phyloP scores from a whole-genome alignment of 2,329 filamentous ascomycete genomes.

The Phialocephala sp. region DNA sequence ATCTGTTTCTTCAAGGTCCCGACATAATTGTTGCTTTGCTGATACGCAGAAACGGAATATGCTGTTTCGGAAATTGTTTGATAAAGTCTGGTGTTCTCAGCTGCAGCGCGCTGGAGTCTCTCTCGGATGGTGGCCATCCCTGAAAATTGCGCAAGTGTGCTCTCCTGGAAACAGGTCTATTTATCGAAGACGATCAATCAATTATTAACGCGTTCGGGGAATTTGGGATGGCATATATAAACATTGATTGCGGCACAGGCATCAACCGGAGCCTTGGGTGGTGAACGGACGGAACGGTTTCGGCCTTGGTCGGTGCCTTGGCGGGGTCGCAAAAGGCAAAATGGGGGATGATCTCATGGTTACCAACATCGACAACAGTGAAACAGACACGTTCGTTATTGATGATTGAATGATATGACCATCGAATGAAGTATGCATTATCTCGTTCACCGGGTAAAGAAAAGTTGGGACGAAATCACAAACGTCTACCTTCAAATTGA shows the following conservation, averaged over 20 bases:
- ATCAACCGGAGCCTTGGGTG: background rate
- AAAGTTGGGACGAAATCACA: background rate
- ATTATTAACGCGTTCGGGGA: background rate
- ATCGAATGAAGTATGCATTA: background rate
- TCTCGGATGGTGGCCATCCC: constrained; percentile 30
- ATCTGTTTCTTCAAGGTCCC: constrained; percentile 52
- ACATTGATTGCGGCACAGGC: constrained; percentile 12
- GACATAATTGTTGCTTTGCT: constrained; percentile 53
- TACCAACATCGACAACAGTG: background rate
- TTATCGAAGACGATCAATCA: constrained; percentile 1
- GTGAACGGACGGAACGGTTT: background rate
- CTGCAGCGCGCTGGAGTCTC: constrained; percentile 48
- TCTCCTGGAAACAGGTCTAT: background rate
- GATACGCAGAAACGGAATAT: constrained; percentile 52
- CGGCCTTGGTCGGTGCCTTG: constrained; percentile 16
- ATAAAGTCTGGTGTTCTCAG: constrained; percentile 52
- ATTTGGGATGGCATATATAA: background rate
- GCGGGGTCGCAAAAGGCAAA: background rate
- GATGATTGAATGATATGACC: background rate
- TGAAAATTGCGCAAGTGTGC: background rate
- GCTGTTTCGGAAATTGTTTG: constrained; percentile 54
- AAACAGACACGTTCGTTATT: background rate
- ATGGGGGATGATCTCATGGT: background rate
- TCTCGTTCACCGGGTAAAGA: background rate
- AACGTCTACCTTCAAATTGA: background rate